phyloP scores from a whole-genome alignment of 495 filamentous ascomycete species.

The Tuber aestivum region DNA sequence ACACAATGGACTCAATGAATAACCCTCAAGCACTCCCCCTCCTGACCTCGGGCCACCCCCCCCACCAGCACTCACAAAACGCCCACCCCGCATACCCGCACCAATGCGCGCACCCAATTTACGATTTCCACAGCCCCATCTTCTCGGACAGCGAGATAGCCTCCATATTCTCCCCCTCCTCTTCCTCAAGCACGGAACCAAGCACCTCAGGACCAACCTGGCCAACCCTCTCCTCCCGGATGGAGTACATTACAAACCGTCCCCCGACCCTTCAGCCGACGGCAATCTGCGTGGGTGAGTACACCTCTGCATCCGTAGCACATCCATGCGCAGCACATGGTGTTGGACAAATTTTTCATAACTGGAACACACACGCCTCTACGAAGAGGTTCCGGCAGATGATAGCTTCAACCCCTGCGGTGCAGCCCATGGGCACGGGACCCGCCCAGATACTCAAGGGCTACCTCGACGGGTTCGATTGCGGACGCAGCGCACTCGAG shows the following conservation, averaged over 20 bases:
- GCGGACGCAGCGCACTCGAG: slow-evolving; percentile 18
- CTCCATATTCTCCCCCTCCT: slow-evolving; percentile 28
- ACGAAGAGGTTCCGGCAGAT: slow-evolving; percentile 33
- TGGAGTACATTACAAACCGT: slow-evolving; percentile 38
- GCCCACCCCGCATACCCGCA: slow-evolving; percentile 27
- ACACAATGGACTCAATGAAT: slow-evolving; percentile 30
- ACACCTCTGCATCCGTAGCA: slow-evolving; percentile 29
- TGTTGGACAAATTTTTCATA: slow-evolving; percentile 30
- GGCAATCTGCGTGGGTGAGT: slow-evolving; percentile 33
- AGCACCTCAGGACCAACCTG: slow-evolving; percentile 11
- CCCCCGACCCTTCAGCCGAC: slow-evolving; percentile 26
- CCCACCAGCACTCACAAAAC: slow-evolving; percentile 14
- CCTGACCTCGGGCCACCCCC: slow-evolving; percentile 11
- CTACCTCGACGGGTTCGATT: slow-evolving; percentile 33
- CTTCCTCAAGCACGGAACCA: slow-evolving; percentile 20
- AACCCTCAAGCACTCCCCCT: slow-evolving; percentile 26
- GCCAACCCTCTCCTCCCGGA: slow-evolving; percentile 24
- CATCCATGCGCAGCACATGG: slow-evolving; percentile 26
- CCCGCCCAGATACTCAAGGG: slow-evolving; percentile 32
- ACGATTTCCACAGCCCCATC: slow-evolving; percentile 30
- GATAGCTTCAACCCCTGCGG: slow-evolving; percentile 32
- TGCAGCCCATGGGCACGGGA: slow-evolving; percentile 30
- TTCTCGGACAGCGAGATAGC: slow-evolving; percentile 32
- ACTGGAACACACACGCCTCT: slow-evolving; percentile 21
- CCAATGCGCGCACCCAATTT: slow-evolving; percentile 31